Percentiles rank a stretch among this genome's conserved stretches.
Conservation (phyloP, 768 basidiomycete genomes). For the Pulveroboletus ravenelii region DNA sequence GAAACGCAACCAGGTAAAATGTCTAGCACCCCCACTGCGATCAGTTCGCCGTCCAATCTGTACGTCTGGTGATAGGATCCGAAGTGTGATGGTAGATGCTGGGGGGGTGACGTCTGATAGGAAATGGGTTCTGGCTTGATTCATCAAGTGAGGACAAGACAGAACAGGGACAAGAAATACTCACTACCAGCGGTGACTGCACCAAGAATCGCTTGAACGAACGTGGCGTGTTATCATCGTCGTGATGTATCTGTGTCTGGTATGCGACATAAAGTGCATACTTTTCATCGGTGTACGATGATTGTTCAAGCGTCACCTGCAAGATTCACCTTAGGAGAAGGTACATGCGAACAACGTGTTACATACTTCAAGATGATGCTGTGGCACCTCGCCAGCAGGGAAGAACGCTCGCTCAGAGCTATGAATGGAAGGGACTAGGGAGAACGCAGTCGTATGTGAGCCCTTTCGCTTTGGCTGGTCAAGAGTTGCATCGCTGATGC, state of each 20-base stretch:
- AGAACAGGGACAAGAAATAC: slow-evolving; percentile 16
- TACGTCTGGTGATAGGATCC: slow-evolving; percentile 95
- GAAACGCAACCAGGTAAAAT: slow-evolving; percentile 85
- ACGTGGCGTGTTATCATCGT: slow-evolving; percentile 43
- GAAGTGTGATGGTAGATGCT: slow-evolving; percentile 67
- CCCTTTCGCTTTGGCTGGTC: slow-evolving; percentile 9
- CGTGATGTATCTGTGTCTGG: slow-evolving; percentile 74
- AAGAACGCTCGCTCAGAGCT: slow-evolving; percentile 43
- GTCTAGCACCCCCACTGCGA: slow-evolving; percentile 87
- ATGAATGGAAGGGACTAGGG: slow-evolving; percentile 49
- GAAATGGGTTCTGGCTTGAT: slow-evolving; percentile 55
- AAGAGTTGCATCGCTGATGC: slow-evolving; percentile 17
- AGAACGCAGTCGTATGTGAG: slow-evolving; percentile 28
- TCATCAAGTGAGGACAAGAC: neutral
- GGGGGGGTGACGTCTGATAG: slow-evolving; percentile 45
- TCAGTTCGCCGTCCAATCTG: slow-evolving; percentile 70
- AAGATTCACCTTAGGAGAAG: neutral
- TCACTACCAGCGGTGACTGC: slow-evolving; percentile 66
- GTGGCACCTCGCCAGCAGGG: slow-evolving; percentile 24
- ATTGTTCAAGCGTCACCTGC: slow-evolving; percentile 72
- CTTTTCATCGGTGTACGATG: slow-evolving; percentile 77
- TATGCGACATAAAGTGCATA: slow-evolving; percentile 74
- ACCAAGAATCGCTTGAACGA: slow-evolving; percentile 77
- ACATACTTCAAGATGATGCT: slow-evolving; percentile 60
- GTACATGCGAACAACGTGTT: neutral